Conservation (phyloP, 2,329 filamentous ascomycete genomes). For the Aotearoamyces nothofagi region DNA sequence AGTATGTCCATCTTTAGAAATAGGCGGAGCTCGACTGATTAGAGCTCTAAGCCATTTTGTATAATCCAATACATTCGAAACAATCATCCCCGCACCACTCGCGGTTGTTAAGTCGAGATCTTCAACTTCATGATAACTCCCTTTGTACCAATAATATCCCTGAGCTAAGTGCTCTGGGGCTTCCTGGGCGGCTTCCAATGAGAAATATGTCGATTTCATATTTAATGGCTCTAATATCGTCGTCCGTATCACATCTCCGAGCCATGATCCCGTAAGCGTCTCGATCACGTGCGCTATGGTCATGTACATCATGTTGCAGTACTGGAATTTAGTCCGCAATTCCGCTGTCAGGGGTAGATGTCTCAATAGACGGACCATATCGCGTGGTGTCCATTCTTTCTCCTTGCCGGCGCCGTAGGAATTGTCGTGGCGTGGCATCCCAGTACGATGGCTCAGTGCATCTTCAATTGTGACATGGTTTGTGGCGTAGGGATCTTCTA, state of each 20-base stretch:
- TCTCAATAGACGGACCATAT: constrained; percentile 19
- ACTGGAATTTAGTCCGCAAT: constrained; percentile 29
- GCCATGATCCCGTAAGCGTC: constrained; percentile 20
- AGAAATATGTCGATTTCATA: constrained; percentile 27
- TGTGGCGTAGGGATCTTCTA: constrained; percentile 29
- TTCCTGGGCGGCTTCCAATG: constrained; percentile 8
- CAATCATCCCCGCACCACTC: constrained; percentile 28
- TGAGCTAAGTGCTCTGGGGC: constrained; percentile 21
- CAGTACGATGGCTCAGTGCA: constrained; percentile 34
- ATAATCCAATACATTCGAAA: constrained; percentile 34
- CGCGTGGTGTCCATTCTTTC: constrained; percentile 22
- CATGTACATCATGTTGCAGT: constrained; percentile 35
- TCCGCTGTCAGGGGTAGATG: constrained; percentile 28
- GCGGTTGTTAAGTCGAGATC: constrained; percentile 18
- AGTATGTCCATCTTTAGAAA: constrained; percentile 19
- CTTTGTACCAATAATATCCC: constrained; percentile 29
- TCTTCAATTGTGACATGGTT: constrained; percentile 36
- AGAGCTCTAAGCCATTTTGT: constrained; percentile 33
- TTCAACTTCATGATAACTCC: constrained; percentile 11
- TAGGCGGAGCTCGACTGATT: constrained; percentile 22
- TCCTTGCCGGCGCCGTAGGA: constrained; percentile 16
- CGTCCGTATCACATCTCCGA: constrained; percentile 26
- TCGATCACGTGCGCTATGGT: constrained; percentile 30
- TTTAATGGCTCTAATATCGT: constrained; percentile 29
- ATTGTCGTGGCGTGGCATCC: constrained; percentile 28